Evolutionary conservation across 2,329 filamentous ascomycete species (phyloP).

Genomic region (Nothophaeocryptopus gaeumannii): DNA sequence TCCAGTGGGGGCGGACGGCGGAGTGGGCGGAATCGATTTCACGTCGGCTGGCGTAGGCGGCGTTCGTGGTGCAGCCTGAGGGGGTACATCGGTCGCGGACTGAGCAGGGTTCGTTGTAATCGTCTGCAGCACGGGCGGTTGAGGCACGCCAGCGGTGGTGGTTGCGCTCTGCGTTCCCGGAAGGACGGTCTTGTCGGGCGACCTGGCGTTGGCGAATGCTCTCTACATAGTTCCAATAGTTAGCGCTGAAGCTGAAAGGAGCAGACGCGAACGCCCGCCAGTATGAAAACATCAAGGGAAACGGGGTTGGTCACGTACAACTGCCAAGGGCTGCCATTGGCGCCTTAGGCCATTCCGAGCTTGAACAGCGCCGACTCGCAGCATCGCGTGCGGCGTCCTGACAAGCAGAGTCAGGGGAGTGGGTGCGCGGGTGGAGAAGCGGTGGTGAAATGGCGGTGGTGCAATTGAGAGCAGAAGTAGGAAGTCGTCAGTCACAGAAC

Average conservation of each 20-base stretch:
- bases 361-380: no score
- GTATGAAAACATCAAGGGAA: background rate
- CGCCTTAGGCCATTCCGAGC: conserved; percentile 11
- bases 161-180: conserved; percentile 32
- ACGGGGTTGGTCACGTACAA: conserved; percentile 1
- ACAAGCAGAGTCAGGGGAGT: background rate
- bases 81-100: conserved; percentile 10
- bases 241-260: background rate
- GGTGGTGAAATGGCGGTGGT: no score
- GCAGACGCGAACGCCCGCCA: background rate
- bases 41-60: conserved; percentile 27
- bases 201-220: conserved; percentile 30
- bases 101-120: conserved; percentile 15
- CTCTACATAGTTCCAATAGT: conserved; percentile 18
- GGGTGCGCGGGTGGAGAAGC: no score
- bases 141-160: conserved; percentile 31
- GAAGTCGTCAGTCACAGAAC: no score
- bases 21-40: conserved; percentile 19
- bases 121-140: conserved; percentile 28
- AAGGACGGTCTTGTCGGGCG: conserved; percentile 34
- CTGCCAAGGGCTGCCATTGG: conserved; percentile 19
- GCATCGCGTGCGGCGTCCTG: background rate
- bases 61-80: conserved; percentile 16
- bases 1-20: conserved; percentile 24
- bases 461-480: no score